Base-by-base conservation (phyloP, 1,284 basidiomycete genomes). In the Volvariella surrecta region DNA sequence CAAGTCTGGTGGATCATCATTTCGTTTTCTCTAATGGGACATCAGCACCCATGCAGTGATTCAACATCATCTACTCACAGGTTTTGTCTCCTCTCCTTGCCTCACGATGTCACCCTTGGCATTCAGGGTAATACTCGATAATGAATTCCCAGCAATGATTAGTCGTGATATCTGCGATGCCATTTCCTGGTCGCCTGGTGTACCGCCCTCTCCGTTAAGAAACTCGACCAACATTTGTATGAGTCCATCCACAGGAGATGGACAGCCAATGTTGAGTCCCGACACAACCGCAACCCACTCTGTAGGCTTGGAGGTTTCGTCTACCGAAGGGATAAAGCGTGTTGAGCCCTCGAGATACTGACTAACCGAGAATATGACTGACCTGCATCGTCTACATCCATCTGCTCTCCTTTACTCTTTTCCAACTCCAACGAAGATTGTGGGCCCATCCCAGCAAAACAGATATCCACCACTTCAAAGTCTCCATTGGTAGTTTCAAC, bases 381-480 rank as follows among this genome's bases (percentile, higher is more conserved):
- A 67, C 69, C 62, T 48, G 79, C 77, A 35, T 73, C 56, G 18
- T 73, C 66, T 68, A 79, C 67, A 44, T 64, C 71, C 44, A 60
- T 54, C 31, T 62, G 61, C 20, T 56, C 59, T 4, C 40, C 35
- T 21, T 58, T 60, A 8, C 59, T 48, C 8, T 54, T 51, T 11
- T 60, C 59, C 21, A 35, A 13, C 11, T 55, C 48, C 50, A 65
- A 58, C n/a, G 56, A 55, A 34, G 45, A 58, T 50, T 85, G 79
- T 1, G 80, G 79, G 6, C 92, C 82, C 63, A 93, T 68, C 0
- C 84, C 93, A 2, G 93, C 76, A 56, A 78, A 89, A 61, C 90
- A 91, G 3, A 89, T 62, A 60, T 98, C 95, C n/a, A 88, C 73
- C 3, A 96, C 93, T 57, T 97, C 88, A 54, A 99, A 98, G 50